A percentile compares a stretch with the other conserved stretches of the same genome.
phyloP scores from a whole-genome alignment of 208 protist genomes.

The Trypanosoma lewisi region DNA sequence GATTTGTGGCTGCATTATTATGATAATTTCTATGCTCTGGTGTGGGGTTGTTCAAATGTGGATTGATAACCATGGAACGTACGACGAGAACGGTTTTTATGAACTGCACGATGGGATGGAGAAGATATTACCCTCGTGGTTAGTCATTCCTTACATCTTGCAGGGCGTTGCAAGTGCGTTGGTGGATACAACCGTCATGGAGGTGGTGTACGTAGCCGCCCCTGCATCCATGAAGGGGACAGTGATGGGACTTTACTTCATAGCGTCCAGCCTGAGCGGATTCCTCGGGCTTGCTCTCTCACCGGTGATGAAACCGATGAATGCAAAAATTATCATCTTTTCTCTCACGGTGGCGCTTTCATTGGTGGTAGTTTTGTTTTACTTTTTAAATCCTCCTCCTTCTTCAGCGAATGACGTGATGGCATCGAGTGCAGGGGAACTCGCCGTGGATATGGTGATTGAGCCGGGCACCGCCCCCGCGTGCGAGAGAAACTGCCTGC shows the following conservation, averaged over 20 bases:
- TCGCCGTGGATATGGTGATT: neutral
- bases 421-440: neutral
- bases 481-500: neutral
- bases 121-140: constrained; percentile 45
- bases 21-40: constrained; percentile 56
- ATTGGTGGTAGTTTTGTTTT: constrained; percentile 39
- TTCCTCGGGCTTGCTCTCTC: constrained; percentile 62
- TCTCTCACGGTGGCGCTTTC: constrained; percentile 36
- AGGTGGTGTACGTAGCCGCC: constrained; percentile 55
- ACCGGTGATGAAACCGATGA: constrained; percentile 52
- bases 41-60: constrained; percentile 46
- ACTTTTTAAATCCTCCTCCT: constrained; percentile 27
- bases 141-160: constrained; percentile 55
- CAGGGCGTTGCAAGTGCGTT: constrained; percentile 60
- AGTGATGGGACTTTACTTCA: constrained; percentile 65
- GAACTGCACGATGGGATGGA: constrained; percentile 21
- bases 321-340: constrained; percentile 47
- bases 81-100: constrained; percentile 36
- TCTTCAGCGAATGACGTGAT: neutral
- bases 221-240: constrained; percentile 62
- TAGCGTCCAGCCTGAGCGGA: constrained; percentile 61
- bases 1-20: constrained; percentile 24
- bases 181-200: constrained; percentile 67
- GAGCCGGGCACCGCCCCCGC: neutral
- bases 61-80: constrained; percentile 39